Conservation (phyloP, 495 filamentous ascomycete genomes). For the Trichoderma gamsii region DNA sequence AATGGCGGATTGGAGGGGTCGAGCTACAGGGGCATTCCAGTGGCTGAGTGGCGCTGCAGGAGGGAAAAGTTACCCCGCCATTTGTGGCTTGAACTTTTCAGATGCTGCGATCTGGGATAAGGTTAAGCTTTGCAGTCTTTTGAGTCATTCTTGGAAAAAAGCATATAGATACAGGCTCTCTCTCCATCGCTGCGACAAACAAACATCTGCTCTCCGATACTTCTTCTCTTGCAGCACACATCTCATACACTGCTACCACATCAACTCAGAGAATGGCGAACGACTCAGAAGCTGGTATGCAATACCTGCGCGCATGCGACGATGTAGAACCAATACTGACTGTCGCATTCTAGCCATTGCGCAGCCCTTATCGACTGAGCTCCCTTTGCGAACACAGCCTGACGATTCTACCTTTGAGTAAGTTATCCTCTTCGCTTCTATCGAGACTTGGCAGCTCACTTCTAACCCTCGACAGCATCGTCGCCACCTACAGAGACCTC, state of each 20-base stretch:
- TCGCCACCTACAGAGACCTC: slow-evolving; percentile 46
- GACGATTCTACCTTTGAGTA: slow-evolving; percentile 11
- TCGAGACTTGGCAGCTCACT: background rate
- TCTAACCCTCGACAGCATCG: slow-evolving; percentile 30
- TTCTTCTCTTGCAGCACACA: no score
- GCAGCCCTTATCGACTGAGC: background rate
- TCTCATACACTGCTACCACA: background rate
- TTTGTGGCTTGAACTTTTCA: background rate
- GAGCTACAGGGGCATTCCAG: background rate
- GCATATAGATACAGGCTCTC: no score
- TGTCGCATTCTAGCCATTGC: slow-evolving; percentile 7
- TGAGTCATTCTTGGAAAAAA: no score
- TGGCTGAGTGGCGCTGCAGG: background rate
- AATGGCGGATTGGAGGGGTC: background rate
- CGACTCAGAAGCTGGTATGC: background rate
- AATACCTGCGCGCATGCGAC: background rate
- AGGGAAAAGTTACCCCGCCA: background rate
- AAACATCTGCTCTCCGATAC: no score
- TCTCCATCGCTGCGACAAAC: no score
- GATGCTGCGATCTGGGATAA: background rate
- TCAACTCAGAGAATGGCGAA: background rate
- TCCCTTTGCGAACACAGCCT: slow-evolving; percentile 3
- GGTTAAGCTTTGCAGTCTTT: background rate
- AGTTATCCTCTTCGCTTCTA: background rate
- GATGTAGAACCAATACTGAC: background rate